Base-by-base conservation (phyloP, 1,284 basidiomycete species). In the Tremellales sp. region DNA sequence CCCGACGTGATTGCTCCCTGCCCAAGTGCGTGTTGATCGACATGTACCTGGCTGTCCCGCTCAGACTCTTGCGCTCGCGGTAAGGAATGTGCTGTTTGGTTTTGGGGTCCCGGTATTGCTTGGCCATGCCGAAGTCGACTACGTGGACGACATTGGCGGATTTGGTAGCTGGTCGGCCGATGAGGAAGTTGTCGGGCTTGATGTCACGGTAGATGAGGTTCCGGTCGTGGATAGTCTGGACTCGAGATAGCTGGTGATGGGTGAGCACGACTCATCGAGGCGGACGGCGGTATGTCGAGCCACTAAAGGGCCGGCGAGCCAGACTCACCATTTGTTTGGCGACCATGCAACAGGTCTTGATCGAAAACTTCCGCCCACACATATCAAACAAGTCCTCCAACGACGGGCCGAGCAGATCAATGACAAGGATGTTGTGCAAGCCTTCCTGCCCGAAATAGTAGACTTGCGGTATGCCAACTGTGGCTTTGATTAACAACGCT, bases 371-470 rank as follows among this genome's bases (percentile, higher is more conserved):
- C 60, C 91, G 82, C 6, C 87, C 87, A 68, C 91, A 97, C 87
- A 94, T 90, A 75, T 97, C 90, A 70, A 97, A 97, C 45, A 96
- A 78, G 69, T 97, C 91, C 75, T 97, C 91, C 42, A 97, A 76
- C 64, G 86, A 90, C 0, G 91, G 91, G 2, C 92, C 92, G 17
- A 97, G 81, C 22, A 97, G 81, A 76, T 97, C 92, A 67, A 97
- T 96, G 57, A 97, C 91, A 56, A 97, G 84, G 61, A 96, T 91
- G 73, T 96, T 96, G 78, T 97, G 91, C 46, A 96, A 80, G n/a
- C 91, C 91, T 76, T 97, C 92, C 75, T 93, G 89, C 41, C 92
- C 92, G 71, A 96, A 97, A 76, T 96, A 92, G 78, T 96, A 93
- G 68, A 96, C 93, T 75, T 96, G 91, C 17, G 89, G 90, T 43